Conservation (phyloP, 257 asterid species). For the Henckelia pumila region DNA sequence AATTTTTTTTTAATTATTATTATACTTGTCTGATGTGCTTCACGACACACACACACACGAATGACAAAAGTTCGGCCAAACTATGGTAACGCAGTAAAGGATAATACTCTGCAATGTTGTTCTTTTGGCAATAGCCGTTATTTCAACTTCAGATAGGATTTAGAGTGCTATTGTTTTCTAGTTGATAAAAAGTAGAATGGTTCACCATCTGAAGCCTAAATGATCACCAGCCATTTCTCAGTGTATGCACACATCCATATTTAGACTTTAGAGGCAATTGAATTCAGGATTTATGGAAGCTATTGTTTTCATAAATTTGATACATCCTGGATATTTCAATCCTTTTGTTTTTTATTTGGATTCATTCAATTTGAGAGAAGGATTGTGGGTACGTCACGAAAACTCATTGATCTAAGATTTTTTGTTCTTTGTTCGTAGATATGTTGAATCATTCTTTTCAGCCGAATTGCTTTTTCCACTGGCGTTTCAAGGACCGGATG, state of each 20-base stretch:
- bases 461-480: slow-evolving; percentile 93
- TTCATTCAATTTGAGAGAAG: background rate
- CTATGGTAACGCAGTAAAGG: background rate
- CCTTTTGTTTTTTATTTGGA: background rate
- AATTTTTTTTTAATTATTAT: background rate
- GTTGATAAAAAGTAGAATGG: slow-evolving; percentile 16
- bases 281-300: slow-evolving; percentile 17
- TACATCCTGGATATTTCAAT: slow-evolving; percentile 7
- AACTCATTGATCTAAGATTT: slow-evolving; percentile 18
- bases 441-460: slow-evolving; percentile 94
- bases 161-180: background rate
- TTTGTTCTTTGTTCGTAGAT: slow-evolving; percentile 47
- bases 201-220: slow-evolving; percentile 13
- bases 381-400: slow-evolving; percentile 10
- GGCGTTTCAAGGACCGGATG: slow-evolving; percentile 99
- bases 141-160: background rate
- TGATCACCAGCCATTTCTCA: slow-evolving; percentile 13
- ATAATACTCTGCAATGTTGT: slow-evolving; percentile 5
- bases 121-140: slow-evolving; percentile 5
- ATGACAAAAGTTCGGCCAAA: background rate
- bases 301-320: slow-evolving; percentile 20
- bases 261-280: slow-evolving; percentile 12
- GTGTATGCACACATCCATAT: slow-evolving; percentile 7
- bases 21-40: slow-evolving; percentile 2
- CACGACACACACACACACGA: background rate